Conservation (phyloP, 1,139 yeast species). For the Yamadazyma triangularis region DNA sequence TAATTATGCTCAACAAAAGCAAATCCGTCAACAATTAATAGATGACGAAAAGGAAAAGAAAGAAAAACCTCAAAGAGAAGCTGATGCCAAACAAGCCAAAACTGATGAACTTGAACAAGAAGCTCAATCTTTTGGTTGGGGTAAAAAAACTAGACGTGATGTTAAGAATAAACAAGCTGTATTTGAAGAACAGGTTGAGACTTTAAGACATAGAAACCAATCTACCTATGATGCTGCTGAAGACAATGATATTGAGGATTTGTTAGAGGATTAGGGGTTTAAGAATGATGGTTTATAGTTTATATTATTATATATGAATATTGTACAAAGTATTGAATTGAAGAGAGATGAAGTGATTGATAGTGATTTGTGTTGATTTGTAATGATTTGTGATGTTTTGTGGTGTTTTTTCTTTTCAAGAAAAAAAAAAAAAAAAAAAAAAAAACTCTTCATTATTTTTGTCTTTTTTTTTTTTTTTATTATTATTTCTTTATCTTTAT, state of each 20-base stretch:
- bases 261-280: conserved; percentile 57
- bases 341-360: too few species aligned
- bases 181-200: conserved; percentile 42
- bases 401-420: too few species aligned
- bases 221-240: conserved; percentile 51
- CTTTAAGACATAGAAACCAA: conserved; percentile 41
- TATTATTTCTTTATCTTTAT: too few species aligned
- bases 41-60: conserved; percentile 42
- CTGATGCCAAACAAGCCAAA: conserved; percentile 24
- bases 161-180: conserved; percentile 52
- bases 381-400: too few species aligned
- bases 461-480: too few species aligned
- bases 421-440: too few species aligned
- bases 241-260: conserved; percentile 63
- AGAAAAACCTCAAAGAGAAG: conserved; percentile 30
- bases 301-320: too few species aligned
- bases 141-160: conserved; percentile 61
- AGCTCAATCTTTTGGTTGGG: conserved; percentile 68
- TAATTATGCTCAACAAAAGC: conserved; percentile 46
- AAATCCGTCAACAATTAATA: conserved; percentile 46
- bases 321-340: too few species aligned
- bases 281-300: too few species aligned
- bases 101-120: conserved; percentile 31
- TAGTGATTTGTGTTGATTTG: too few species aligned
- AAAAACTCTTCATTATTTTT: too few species aligned